These are phyloP conservation scores for Seminavis robusta DNA, from an alignment of 108 stramenopile species.

Conservation along the genomic window DNA sequence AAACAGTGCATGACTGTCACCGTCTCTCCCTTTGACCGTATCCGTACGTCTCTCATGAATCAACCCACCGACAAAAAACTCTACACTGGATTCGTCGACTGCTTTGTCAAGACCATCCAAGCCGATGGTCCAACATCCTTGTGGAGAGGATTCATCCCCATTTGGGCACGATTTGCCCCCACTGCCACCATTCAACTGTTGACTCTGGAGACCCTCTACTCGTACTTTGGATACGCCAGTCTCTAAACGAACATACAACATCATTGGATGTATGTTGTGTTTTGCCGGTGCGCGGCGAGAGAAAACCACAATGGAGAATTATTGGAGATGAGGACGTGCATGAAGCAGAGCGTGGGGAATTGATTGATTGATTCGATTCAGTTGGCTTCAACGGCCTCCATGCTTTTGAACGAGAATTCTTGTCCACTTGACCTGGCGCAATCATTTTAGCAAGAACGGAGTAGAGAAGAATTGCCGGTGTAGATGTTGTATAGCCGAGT, in stretches of 20 bases:
- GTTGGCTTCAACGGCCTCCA: too few species aligned
- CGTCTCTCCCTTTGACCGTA: constrained; percentile 49
- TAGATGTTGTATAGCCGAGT: too few species aligned
- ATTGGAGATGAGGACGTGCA: too few species aligned
- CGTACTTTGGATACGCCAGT: constrained; percentile 36
- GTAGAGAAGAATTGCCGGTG: too few species aligned
- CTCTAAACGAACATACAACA: constrained; percentile 16
- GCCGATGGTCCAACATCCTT: constrained; percentile 40
- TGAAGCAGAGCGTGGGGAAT: too few species aligned
- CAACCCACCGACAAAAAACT: constrained; percentile 50
- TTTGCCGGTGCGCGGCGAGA: too few species aligned
- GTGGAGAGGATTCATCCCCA: constrained; percentile 61
- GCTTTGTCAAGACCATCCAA: constrained; percentile 45
- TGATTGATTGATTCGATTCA: too few species aligned
- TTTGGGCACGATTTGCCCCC: constrained; percentile 69
- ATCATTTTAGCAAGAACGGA: too few species aligned
- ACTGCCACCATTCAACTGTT: constrained; percentile 60
- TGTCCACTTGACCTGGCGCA: too few species aligned
- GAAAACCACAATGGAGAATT: too few species aligned
- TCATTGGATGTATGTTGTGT: too few species aligned
- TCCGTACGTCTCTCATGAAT: constrained; percentile 55
- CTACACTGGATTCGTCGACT: constrained; percentile 48
- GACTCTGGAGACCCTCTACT: constrained; percentile 46
- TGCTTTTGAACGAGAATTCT: too few species aligned
- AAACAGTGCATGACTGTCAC: constrained; percentile 21